A percentile compares a stretch with the other conserved stretches of the same genome.
phyloP scores from a whole-genome alignment of 192 early-diverging fungal species.

The Coemansia sp. region DNA sequence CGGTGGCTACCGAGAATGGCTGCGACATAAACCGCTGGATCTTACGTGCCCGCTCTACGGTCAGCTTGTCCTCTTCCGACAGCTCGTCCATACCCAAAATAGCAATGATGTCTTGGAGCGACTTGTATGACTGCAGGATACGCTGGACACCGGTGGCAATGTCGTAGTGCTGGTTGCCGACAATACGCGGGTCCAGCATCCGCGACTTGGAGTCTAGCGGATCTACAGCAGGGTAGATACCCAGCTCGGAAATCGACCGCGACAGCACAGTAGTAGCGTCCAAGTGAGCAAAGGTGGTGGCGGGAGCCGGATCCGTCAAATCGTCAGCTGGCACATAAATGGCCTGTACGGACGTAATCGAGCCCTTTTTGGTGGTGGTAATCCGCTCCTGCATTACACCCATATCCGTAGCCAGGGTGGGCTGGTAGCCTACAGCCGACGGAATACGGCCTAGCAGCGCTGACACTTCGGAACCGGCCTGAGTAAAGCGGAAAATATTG shows the following conservation, averaged over 20 bases:
- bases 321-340: constrained; percentile 99
- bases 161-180: constrained; percentile 92
- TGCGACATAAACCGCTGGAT: constrained; percentile 99
- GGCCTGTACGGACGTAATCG: constrained; percentile 97
- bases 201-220: constrained; percentile 98
- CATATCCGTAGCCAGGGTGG: constrained; percentile 98
- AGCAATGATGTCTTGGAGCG: constrained; percentile 98
- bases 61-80: constrained; percentile 98
- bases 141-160: constrained; percentile 91
- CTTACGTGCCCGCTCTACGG: constrained; percentile 98
- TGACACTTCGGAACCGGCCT: constrained; percentile 99
- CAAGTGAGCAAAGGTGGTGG: constrained; percentile 98
- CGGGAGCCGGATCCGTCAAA: constrained; percentile 98
- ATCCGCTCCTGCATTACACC: constrained; percentile 99
- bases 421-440: constrained; percentile 99
- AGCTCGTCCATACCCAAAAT: constrained; percentile 99
- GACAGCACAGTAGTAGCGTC: constrained; percentile 99
- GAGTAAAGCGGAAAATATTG: constrained; percentile 99
- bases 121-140: constrained; percentile 98
- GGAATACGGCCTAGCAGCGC: constrained; percentile 98
- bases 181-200: constrained; percentile 95
- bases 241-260: constrained; percentile 96
- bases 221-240: constrained; percentile 99
- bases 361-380: constrained; percentile 99
- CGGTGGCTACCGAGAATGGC: constrained; percentile 94